Evolutionary conservation across 139 green algal genomes (phyloP), one percentile per base, ranked within the genome.

Genomic region (Deuterostichococcus epilithicus): DNA sequence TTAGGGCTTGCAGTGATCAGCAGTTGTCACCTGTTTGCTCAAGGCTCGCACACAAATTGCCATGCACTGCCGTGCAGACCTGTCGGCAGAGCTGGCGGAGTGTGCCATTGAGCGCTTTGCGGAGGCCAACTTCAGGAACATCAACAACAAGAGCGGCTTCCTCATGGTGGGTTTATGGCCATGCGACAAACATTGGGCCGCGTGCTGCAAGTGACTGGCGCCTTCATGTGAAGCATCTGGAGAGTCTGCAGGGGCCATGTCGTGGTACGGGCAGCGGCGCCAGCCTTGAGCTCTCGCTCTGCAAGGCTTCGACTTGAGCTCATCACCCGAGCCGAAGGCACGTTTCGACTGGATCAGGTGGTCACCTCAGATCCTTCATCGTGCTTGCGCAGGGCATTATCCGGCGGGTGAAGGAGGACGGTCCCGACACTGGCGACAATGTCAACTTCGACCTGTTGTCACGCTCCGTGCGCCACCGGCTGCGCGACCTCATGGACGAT

Each of bases 361-460:
- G n/a, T n/a, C n/a, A n/a, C n/a, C n/a, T n/a, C n/a, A n/a, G n/a
- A n/a, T 23, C 42, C 8, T 52, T 23, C 13, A 13, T 52, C 13
- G 8, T 23, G 8, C 86, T 87, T 69, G 28, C 78, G 6, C 73
- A 67, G 10, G 86, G 86, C 71, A 90, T 90, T 73, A 88, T 90
- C 70, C 75, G 86, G n/a, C 69, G 86, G 33, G 79, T 90, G 33
- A 76, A 82, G 65, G 67, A 80, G 34, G 85, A 90, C 34, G 86
- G 86, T 3, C 81, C 84, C 37, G 86, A 86, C 34, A 63, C 73
- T 58, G 63, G 78, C 47, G 79, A 75, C n/a, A 42, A 67, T 32
- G 77, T 72, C 42, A 80, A 90, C 42, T 47, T 90, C 0, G 79
- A 85, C 78, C 78, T 79, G 42, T 78, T 90, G 81, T 70, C 82